Evolutionary conservation across 2,329 filamentous ascomycete genomes (phyloP).

Genomic region (Alternaria arbusti): DNA sequence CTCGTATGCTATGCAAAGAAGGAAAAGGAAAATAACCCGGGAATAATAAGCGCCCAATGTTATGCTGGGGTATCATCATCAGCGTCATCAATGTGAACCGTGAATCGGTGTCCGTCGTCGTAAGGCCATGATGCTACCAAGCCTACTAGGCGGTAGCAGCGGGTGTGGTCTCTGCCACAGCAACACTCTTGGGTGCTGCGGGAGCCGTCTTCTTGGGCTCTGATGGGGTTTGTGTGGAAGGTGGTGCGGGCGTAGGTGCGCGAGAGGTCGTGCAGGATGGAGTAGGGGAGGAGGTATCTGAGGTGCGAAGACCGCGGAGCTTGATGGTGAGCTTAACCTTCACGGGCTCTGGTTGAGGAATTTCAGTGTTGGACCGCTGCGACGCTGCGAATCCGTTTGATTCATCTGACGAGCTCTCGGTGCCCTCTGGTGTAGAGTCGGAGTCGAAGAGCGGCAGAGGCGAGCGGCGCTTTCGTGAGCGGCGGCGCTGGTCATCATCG

Average conservation of each 20-base stretch:
- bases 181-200: background rate
- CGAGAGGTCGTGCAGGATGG: constrained; percentile 28
- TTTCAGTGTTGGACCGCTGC: constrained; percentile 32
- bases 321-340: constrained; percentile 42
- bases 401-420: constrained; percentile 46
- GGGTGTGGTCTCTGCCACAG: constrained; percentile 11
- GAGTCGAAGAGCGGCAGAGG: constrained; percentile 54
- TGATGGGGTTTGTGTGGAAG: background rate
- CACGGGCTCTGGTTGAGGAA: constrained; percentile 22
- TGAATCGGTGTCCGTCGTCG: constrained; percentile 10
- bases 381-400: constrained; percentile 37
- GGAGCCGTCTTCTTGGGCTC: background rate
- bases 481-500: constrained; percentile 56
- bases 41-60: constrained; percentile 31
- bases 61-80: constrained; percentile 35
- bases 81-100: constrained; percentile 14
- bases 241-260: constrained; percentile 13
- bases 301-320: constrained; percentile 39
- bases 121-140: constrained; percentile 19
- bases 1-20: constrained; percentile 42
- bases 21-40: constrained; percentile 17
- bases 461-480: constrained; percentile 61
- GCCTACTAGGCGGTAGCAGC: constrained; percentile 12
- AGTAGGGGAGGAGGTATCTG: constrained; percentile 25
- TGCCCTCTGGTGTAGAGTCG: constrained; percentile 45